A percentile compares a stretch with the other conserved stretches of the same genome.
Conservation (phyloP, 2,329 filamentous ascomycete species). For the Immersiporthe knoxdaviesiana region DNA sequence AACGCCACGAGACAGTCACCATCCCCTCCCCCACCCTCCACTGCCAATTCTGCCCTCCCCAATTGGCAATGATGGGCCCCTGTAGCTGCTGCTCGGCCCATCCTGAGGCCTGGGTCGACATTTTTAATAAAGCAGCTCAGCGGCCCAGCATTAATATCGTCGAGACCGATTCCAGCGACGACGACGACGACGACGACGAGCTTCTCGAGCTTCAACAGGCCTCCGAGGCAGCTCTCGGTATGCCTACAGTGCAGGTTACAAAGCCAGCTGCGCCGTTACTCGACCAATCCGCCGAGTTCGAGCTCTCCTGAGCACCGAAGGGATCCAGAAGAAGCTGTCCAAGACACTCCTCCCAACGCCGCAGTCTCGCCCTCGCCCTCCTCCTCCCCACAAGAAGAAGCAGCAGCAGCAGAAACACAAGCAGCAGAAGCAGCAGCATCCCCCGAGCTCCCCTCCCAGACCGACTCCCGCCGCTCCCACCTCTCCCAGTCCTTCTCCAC, state of each 20-base stretch:
- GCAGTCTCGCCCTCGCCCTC: background rate
- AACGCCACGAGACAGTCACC: background rate
- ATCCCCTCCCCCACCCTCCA: background rate
- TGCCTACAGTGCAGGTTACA: slow-evolving; percentile 37
- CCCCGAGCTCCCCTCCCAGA: slow-evolving; percentile 49
- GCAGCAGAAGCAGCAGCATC: background rate
- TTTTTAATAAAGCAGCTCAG: slow-evolving; percentile 30
- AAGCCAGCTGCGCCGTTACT: slow-evolving; percentile 37
- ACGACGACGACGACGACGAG: slow-evolving; percentile 8
- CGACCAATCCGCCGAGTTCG: slow-evolving; percentile 35
- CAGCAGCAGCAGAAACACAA: background rate
- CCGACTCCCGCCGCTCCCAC: slow-evolving; percentile 48
- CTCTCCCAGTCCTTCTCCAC: slow-evolving; percentile 59
- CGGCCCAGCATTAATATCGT: slow-evolving; percentile 23
- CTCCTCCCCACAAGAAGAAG: background rate
- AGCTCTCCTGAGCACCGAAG: background rate
- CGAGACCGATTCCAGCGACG: slow-evolving; percentile 18
- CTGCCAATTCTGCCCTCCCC: slow-evolving; percentile 14
- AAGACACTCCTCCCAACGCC: background rate
- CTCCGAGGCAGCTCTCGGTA: slow-evolving; percentile 30
- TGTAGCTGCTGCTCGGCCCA: slow-evolving; percentile 30
- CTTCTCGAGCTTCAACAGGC: slow-evolving; percentile 13
- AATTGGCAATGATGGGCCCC: slow-evolving; percentile 29
- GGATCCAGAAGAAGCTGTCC: background rate
- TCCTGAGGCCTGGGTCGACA: slow-evolving; percentile 26